Evolutionary conservation across 768 basidiomycete species (phyloP), one percentile per base, ranked within the genome.

Genomic region (Russula virescens): DNA sequence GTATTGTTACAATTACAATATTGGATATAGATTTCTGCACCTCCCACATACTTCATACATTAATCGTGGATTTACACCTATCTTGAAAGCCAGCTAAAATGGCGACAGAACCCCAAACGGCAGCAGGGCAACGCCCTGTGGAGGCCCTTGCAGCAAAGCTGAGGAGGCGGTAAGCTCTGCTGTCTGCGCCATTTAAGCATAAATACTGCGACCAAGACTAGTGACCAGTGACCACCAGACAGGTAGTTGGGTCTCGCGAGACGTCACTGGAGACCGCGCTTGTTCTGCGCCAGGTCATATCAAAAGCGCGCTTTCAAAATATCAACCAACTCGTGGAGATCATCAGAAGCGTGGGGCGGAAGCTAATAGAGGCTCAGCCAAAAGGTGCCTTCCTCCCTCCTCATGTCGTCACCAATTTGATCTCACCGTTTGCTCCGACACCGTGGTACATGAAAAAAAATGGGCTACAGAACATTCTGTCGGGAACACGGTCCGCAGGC

Each of bases 401-500:
- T 52, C 31, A 3, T 31, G 31, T 31, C 31, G 8, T 31, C 8
- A 31, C 31, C 31, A 31, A 3, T 31, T 31, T 31, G 5, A 3
- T 8, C 31, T 31, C 8, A 31, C 31, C 58, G 50, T 64, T 52
- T 64, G 40, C 57, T 35, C 8, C 49, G 13, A 69, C 53, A 38
- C 21, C 63, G 53, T 53, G n/a, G n/a, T 47, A 26, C 40, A 38
- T 14, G 2, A 9, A 9, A 38, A 38, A 38, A 38, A 5, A 48
- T 38, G 21, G 25, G 9, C 45, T 35, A 18, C 75, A 98, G 97
- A 99, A 72, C 88, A 95, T 71, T 90, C 94, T 49, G 89, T 97
- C 40, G 94, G 94, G 25, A 98, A 98, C 72, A 95, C 95, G 23
- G 88, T 95, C 45, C 85, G 94, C 43, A 93, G 93, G 70, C 86